Evolutionary conservation across 2,329 filamentous ascomycete species (phyloP).

Genomic region (Ascochyta clinopodiicola): DNA sequence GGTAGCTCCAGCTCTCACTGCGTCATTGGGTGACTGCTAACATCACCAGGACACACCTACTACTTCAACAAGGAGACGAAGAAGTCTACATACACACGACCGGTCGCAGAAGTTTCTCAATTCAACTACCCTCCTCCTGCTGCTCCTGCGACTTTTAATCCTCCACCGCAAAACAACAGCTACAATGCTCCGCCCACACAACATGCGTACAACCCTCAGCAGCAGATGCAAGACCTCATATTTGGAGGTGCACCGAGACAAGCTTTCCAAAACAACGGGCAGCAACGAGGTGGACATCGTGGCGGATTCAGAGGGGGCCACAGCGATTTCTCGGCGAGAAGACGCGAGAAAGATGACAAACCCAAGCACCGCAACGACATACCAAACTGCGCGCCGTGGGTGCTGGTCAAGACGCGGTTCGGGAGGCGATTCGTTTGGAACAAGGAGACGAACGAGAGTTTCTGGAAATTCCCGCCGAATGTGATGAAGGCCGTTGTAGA

Average conservation of each 20-base stretch:
- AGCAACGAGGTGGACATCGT: slow-evolving; percentile 46
- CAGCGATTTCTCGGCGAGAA: slow-evolving; percentile 65
- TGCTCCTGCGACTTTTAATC: slow-evolving; percentile 15
- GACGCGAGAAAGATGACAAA: slow-evolving; percentile 75
- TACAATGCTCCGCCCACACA: slow-evolving; percentile 53
- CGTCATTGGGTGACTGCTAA: slow-evolving; percentile 28
- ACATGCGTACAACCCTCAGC: slow-evolving; percentile 45
- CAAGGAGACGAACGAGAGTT: slow-evolving; percentile 81
- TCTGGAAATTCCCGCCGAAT: slow-evolving; percentile 92
- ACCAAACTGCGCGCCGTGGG: slow-evolving; percentile 83
- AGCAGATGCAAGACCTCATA: slow-evolving; percentile 60
- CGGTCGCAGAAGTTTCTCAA: slow-evolving; percentile 45
- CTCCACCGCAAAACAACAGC: slow-evolving; percentile 32
- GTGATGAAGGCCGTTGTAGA: slow-evolving; percentile 76
- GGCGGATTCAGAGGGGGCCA: slow-evolving; percentile 54
- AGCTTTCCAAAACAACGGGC: slow-evolving; percentile 23
- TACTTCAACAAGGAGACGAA: slow-evolving; percentile 86
- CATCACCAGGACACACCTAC: slow-evolving; percentile 73
- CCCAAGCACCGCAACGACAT: slow-evolving; percentile 82
- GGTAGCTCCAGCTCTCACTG: slow-evolving; percentile 51
- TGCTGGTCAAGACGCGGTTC: slow-evolving; percentile 90
- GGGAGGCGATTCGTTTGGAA: slow-evolving; percentile 92
- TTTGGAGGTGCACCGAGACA: slow-evolving; percentile 36
- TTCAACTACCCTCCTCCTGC: slow-evolving; percentile 4
- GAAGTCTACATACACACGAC: slow-evolving; percentile 84